Evolutionary conservation across 208 protist genomes (phyloP).

Genomic region (Tritrichomonas foetus): DNA sequence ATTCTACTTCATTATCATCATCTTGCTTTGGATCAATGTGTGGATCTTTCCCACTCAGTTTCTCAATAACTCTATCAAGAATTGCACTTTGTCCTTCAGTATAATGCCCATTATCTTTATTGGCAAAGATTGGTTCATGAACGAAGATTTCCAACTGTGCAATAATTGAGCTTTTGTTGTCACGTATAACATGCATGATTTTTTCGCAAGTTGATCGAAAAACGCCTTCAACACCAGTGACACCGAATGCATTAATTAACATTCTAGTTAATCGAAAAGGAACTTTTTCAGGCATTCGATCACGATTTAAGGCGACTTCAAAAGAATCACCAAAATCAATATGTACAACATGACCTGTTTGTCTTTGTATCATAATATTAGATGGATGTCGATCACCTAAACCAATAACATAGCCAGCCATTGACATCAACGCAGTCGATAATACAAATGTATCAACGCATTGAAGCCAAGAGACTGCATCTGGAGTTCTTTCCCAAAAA

Average conservation of each 20-base stretch:
- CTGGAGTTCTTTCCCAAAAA: background rate
- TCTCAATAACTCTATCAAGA: background rate
- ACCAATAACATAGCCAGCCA: conserved; percentile 39
- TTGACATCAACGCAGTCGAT: conserved; percentile 37
- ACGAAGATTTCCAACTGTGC: conserved; percentile 53
- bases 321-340: conserved; percentile 58
- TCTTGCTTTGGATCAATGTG: background rate
- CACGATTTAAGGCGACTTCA: conserved; percentile 44
- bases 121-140: conserved; percentile 49
- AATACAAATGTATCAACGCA: background rate
- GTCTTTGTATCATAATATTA: conserved; percentile 47
- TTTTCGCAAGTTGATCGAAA: conserved; percentile 75
- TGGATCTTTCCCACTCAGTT: background rate
- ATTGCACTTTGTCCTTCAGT: background rate
- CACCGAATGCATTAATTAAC: conserved; percentile 58
- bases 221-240: conserved; percentile 64
- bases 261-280: conserved; percentile 60
- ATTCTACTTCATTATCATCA: background rate
- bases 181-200: conserved; percentile 42
- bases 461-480: background rate
- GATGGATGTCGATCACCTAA: conserved; percentile 42
- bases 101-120: background rate
- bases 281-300: conserved; percentile 51
- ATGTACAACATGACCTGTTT: conserved; percentile 55
- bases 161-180: conserved; percentile 48